These are phyloP conservation scores for Lepidium sativum DNA, from an alignment of 345 rosid genomes.

Conservation along the genomic window DNA sequence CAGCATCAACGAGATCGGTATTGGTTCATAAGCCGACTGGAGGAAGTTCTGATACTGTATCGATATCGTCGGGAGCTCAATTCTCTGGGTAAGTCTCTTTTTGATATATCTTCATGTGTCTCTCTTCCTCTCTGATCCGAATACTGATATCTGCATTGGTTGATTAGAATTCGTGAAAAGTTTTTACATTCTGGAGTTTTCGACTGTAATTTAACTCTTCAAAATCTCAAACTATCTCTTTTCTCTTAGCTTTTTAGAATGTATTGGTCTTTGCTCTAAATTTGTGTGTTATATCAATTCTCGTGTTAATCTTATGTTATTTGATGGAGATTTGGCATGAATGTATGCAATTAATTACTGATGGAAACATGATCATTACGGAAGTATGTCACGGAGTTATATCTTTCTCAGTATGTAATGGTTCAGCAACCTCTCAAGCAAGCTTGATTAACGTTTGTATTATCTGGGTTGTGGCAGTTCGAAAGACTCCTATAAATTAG, in stretches of 20 bases:
- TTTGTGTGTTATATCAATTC: not conserved
- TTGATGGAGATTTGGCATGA: no score
- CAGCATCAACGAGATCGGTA: constrained; percentile 22
- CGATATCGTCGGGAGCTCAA: constrained; percentile 43
- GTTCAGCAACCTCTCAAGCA: not conserved
- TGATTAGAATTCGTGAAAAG: not conserved
- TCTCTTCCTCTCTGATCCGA: not conserved
- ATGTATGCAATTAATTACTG: not conserved
- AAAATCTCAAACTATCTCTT: not conserved
- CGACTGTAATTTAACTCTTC: not conserved
- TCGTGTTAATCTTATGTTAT: not conserved
- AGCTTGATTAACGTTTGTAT: no score
- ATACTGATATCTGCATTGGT: no score
- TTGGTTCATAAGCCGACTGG: constrained; percentile 39
- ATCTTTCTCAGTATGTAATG: not conserved
- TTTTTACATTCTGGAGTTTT: not conserved
- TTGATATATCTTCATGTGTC: not conserved
- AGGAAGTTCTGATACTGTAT: constrained; percentile 32
- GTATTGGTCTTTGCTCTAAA: not conserved
- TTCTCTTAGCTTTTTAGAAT: not conserved
- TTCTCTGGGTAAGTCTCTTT: constrained; percentile 29
- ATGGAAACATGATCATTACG: not conserved
- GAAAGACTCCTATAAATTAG: constrained; percentile 41
- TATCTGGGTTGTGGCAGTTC: constrained; percentile 30
- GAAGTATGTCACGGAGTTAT: not conserved